Evolutionary conservation across 2,329 filamentous ascomycete genomes (phyloP).

Genomic region (Ophiostoma ulmi): DNA sequence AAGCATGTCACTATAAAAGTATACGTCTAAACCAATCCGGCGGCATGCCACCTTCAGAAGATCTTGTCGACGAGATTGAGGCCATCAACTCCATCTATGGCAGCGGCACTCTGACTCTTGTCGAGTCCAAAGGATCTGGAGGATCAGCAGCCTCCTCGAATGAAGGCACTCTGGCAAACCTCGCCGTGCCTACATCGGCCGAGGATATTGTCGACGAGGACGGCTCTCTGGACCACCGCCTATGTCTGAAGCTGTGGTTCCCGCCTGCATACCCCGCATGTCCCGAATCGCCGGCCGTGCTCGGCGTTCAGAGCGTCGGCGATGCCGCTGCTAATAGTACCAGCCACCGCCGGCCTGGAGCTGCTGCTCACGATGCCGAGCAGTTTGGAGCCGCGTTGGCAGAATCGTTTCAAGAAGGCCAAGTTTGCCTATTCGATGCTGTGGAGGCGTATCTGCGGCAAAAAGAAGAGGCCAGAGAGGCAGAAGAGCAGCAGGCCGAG

Average conservation of each 20-base stretch:
- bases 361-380: constrained; percentile 65
- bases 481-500: constrained; percentile 26
- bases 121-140: constrained; percentile 32
- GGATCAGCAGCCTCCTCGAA: background rate
- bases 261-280: constrained; percentile 64
- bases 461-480: constrained; percentile 26
- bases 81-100: constrained; percentile 84
- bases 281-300: constrained; percentile 58
- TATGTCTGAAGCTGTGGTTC: constrained; percentile 59
- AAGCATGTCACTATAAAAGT: background rate
- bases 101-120: constrained; percentile 51
- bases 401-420: constrained; percentile 64
- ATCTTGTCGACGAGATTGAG: constrained; percentile 67
- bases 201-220: constrained; percentile 32
- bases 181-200: constrained; percentile 56
- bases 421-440: constrained; percentile 87
- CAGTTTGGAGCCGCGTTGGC: constrained; percentile 62
- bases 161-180: constrained; percentile 44
- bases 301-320: constrained; percentile 75
- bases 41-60: constrained; percentile 40
- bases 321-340: constrained; percentile 42
- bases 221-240: constrained; percentile 42
- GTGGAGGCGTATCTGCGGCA: constrained; percentile 61
- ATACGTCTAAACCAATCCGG: background rate
- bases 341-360: constrained; percentile 51